Conservation (phyloP, 768 basidiomycete genomes). For the Coprinopsis cinerea region DNA sequence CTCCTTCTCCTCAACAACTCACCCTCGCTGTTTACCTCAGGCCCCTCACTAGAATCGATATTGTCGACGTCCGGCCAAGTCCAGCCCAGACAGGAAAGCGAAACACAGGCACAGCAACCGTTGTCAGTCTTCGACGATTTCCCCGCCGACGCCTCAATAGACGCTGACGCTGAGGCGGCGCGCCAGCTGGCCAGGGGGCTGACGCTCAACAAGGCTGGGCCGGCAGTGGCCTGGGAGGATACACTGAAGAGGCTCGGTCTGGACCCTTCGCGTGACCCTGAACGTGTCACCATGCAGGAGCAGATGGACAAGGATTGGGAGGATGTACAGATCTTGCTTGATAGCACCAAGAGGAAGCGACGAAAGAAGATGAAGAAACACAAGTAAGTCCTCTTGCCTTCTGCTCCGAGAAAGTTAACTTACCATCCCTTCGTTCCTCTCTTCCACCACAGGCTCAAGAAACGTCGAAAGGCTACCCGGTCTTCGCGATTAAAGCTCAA, state of each 20-base stretch:
- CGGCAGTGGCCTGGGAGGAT: slow-evolving; percentile 62
- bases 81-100: slow-evolving; percentile 8
- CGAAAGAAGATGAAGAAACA: slow-evolving; percentile 97
- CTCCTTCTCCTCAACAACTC: slow-evolving; percentile 66
- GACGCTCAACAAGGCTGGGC: slow-evolving; percentile 60
- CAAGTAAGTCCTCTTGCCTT: slow-evolving; percentile 53
- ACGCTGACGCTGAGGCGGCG: slow-evolving; percentile 76
- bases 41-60: slow-evolving; percentile 24
- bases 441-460: slow-evolving; percentile 7
- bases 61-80: slow-evolving; percentile 9
- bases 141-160: slow-evolving; percentile 47
- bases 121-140: slow-evolving; percentile 16
- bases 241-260: slow-evolving; percentile 62
- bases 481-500: slow-evolving; percentile 11
- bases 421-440: background rate
- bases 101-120: slow-evolving; percentile 15
- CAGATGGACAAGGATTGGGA: slow-evolving; percentile 56
- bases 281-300: slow-evolving; percentile 45
- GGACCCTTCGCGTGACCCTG: slow-evolving; percentile 42
- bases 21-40: slow-evolving; percentile 40
- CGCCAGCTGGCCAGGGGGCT: slow-evolving; percentile 72
- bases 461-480: slow-evolving; percentile 12
- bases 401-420: background rate
- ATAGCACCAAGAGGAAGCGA: slow-evolving; percentile 80
- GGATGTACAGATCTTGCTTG: slow-evolving; percentile 50